Evolutionary conservation across 2,329 filamentous ascomycete species (phyloP), one percentile per base, ranked within the genome.

Genomic region (Drechslerella dactyloides): DNA sequence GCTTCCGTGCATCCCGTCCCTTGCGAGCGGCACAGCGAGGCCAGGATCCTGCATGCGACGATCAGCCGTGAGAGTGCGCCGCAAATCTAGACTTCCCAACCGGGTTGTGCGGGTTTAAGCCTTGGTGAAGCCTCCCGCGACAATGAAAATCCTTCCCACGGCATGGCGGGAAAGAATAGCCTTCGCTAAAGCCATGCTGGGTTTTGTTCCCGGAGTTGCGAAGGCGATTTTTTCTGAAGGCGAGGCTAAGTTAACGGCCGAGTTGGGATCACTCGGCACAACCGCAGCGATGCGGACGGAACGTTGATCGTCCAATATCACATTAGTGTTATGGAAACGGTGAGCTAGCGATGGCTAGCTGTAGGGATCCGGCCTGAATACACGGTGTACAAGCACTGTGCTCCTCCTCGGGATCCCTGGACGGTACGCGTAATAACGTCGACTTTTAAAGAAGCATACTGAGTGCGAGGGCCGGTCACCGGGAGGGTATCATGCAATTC

Each of bases 31-130:
- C 57, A 62, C 54, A 58, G 46, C 40, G 37, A 40, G 27, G 37
- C 48, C 17, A 19, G 51, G 37, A 44, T 54, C 27, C 40, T 27
- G 66, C 50, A 52, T 33, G n/a, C 8, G 27, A 3, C 8, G 66
- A 70, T 70, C 66, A 64, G 48, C 53, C 53, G 59, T 70, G 54
- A 27, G n/a, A 62, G 54, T 51, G 51, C 65, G 65, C 44, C 44
- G 52, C 42, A 56, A 33, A 27, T 69, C 59, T 70, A 62, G 59
- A 70, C 59, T 70, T 55, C 50, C n/a, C 17, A 21, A 17, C 7
- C 42, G 58, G 30, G 21, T 60, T 48, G 46, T 10, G 24, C 10
- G 30, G 27, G 27, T 33, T 33, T 33, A 33, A 33, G 27, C 27
- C 27, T 33, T 33, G 27, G 4, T 33, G 27, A 33, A 33, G 27